phyloP scores from a whole-genome alignment of 1,139 yeast genomes.

The Yamadazyma membranifaciens region DNA sequence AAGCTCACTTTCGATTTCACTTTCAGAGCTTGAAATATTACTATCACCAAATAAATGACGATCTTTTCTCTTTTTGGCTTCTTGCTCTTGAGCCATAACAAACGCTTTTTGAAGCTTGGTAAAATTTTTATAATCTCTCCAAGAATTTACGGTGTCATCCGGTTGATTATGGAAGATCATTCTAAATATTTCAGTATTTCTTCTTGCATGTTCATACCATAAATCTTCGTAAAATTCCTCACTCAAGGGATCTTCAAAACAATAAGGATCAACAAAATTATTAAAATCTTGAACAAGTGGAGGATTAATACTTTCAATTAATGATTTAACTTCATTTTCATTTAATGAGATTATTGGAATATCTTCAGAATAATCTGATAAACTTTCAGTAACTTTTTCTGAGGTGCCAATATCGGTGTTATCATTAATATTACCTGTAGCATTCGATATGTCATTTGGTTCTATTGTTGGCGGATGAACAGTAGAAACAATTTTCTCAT shows the following conservation, averaged over 20 bases:
- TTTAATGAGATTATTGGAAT: slow-evolving; percentile 49
- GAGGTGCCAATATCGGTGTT: background rate
- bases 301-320: slow-evolving; percentile 39
- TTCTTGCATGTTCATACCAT: slow-evolving; percentile 84
- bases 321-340: slow-evolving; percentile 44
- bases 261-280: slow-evolving; percentile 78
- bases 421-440: background rate
- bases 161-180: slow-evolving; percentile 94
- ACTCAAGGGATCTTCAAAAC: slow-evolving; percentile 81
- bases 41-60: slow-evolving; percentile 15
- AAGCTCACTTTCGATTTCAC: slow-evolving; percentile 6
- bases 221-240: slow-evolving; percentile 78
- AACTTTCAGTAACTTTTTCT: slow-evolving; percentile 7
- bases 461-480: slow-evolving; percentile 9
- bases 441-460: slow-evolving; percentile 1
- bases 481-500: slow-evolving; percentile 9
- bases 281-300: slow-evolving; percentile 29
- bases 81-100: slow-evolving; percentile 45
- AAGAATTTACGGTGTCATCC: slow-evolving; percentile 79
- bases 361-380: slow-evolving; percentile 23
- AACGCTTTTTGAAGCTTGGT: slow-evolving; percentile 59
- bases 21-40: slow-evolving; percentile 13
- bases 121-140: slow-evolving; percentile 85
- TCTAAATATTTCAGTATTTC: slow-evolving; percentile 80
- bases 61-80: slow-evolving; percentile 28